These are phyloP conservation scores for Thymus quinquecostatus DNA, from an alignment of 257 asterid genomes.

Conservation along the genomic window DNA sequence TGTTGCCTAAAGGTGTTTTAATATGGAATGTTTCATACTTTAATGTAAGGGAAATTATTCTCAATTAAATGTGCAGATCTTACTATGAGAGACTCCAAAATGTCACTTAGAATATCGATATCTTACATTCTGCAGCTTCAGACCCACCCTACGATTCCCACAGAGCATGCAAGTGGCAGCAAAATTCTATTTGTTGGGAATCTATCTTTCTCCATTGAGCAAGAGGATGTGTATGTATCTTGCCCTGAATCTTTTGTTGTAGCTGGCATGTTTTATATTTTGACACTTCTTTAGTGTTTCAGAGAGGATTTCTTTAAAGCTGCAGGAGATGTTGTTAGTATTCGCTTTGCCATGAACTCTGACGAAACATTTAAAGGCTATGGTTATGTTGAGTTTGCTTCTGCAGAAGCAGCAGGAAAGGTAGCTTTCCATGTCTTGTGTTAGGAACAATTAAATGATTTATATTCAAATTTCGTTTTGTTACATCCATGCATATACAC, in stretches of 20 bases:
- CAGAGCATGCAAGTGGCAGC: slow-evolving; percentile 46
- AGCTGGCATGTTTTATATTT: background rate
- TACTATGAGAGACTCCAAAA: slow-evolving; percentile 16
- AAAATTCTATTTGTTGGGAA: slow-evolving; percentile 81
- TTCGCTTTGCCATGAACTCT: slow-evolving; percentile 57
- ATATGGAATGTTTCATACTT: slow-evolving; percentile 12
- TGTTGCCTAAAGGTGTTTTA: background rate
- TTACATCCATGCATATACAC: background rate
- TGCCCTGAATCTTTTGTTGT: slow-evolving; percentile 3
- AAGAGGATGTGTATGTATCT: slow-evolving; percentile 62
- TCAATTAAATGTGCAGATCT: background rate
- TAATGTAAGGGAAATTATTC: slow-evolving; percentile 3
- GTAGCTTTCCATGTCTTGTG: slow-evolving; percentile 31
- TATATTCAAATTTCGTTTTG: background rate
- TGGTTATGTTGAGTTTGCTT: slow-evolving; percentile 91
- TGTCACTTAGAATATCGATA: slow-evolving; percentile 4
- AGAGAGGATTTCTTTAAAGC: slow-evolving; percentile 74
- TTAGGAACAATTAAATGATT: background rate
- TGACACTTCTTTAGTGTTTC: slow-evolving; percentile 20
- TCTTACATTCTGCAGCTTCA: slow-evolving; percentile 48
- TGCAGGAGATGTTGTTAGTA: slow-evolving; percentile 70
- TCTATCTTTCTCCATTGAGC: slow-evolving; percentile 58
- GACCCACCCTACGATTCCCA: slow-evolving; percentile 49
- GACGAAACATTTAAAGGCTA: slow-evolving; percentile 74
- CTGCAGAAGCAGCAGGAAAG: slow-evolving; percentile 73